These are phyloP conservation scores for Pichia sp. DNA, from an alignment of 1,139 yeast species.

Conservation along the genomic window DNA sequence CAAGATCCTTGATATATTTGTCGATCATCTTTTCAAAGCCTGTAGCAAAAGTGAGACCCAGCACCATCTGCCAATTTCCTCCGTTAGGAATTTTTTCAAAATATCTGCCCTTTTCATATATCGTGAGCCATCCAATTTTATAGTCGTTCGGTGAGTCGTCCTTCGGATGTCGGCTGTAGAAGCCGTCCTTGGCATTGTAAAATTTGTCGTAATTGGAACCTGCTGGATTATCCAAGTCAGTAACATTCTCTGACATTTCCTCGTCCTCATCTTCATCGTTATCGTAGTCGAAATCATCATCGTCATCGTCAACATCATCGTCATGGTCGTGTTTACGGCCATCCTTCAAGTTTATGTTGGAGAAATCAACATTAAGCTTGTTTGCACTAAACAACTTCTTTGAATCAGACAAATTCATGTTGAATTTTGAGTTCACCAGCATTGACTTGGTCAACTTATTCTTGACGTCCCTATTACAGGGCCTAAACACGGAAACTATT, in stretches of 20 bases:
- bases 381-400: constrained; percentile 14
- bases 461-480: constrained; percentile 44
- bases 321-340: background rate
- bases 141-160: constrained; percentile 60
- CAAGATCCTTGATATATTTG: constrained; percentile 19
- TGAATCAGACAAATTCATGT: constrained; percentile 7
- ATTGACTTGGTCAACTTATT: constrained; percentile 39
- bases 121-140: constrained; percentile 61
- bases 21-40: constrained; percentile 42
- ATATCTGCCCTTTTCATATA: constrained; percentile 43
- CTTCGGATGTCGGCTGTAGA: constrained; percentile 42
- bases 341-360: constrained; percentile 8
- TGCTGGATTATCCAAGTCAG: constrained; percentile 5
- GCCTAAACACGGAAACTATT: constrained; percentile 49
- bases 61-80: constrained; percentile 52
- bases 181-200: constrained; percentile 54
- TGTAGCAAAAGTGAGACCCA: constrained; percentile 52
- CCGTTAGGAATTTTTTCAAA: constrained; percentile 24
- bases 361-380: constrained; percentile 15
- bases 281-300: constrained; percentile 21
- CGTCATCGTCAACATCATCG: constrained; percentile 12
- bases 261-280: constrained; percentile 32
- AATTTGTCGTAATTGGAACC: constrained; percentile 28
- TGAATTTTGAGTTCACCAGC: constrained; percentile 24
- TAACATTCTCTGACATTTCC: constrained; percentile 11